A percentile compares a stretch with the other conserved stretches of the same genome.
These are phyloP conservation scores for Leccinum arenicola DNA, from an alignment of 768 basidiomycete genomes.

Conservation along the genomic window DNA sequence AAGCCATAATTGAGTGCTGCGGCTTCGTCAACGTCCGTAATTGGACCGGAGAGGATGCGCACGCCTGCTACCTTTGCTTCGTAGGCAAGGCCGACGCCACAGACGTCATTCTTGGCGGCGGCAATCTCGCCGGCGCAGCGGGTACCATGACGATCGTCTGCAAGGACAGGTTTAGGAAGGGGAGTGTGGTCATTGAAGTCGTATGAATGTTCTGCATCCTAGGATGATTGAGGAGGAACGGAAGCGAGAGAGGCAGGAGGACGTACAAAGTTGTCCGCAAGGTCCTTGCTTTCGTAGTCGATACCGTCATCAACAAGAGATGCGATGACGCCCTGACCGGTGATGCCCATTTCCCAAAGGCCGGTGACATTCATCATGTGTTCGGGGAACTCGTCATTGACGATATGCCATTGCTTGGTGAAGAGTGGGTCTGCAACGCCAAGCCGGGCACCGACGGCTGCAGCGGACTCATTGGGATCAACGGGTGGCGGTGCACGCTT, in stretches of 20 bases:
- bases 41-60: constrained; percentile 91
- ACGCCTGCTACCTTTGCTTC: constrained; percentile 89
- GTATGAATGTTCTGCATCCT: constrained; percentile 87
- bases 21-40: constrained; percentile 95
- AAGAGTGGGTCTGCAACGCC: constrained; percentile 82
- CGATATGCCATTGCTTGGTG: constrained; percentile 87
- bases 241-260: background rate
- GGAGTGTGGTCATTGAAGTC: constrained; percentile 94
- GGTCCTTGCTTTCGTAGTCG: constrained; percentile 84
- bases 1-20: constrained; percentile 92
- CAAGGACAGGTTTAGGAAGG: constrained; percentile 82
- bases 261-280: constrained; percentile 90
- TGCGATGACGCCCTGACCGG: constrained; percentile 81
- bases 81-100: constrained; percentile 94
- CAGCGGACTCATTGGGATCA: constrained; percentile 35
- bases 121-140: constrained; percentile 97
- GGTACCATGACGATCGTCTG: constrained; percentile 95
- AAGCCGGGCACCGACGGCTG: constrained; percentile 55
- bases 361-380: constrained; percentile 91
- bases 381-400: constrained; percentile 80
- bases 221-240: background rate
- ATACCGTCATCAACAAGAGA: constrained; percentile 95
- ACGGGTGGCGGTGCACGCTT: constrained; percentile 74
- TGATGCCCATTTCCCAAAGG: constrained; percentile 89
- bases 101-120: constrained; percentile 87